Evolutionary conservation across 2,329 filamentous ascomycete genomes (phyloP), one percentile per base, ranked within the genome.

Genomic region (Zymoseptoria brevis): DNA sequence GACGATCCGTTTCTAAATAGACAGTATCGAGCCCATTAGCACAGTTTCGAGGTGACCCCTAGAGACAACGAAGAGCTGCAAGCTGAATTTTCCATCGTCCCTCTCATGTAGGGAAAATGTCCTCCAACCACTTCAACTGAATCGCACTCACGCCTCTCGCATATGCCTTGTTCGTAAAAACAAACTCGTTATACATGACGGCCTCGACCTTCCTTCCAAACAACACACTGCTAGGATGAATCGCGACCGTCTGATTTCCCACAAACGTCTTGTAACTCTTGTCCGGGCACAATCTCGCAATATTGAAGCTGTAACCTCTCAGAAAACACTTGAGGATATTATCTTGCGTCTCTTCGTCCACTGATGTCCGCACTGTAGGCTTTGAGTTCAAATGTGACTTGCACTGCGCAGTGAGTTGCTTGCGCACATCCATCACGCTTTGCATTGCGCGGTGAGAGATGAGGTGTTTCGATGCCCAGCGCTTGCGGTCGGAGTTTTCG

Each of bases 361-460:
- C 21, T 2, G 55, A 58, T 6, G 41, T 45, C 2, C 62, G 52
- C n/a, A 60, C 48, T 1, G 62, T 60, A 3, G 61, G 59, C 22
- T 73, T 59, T 0, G 76, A 66, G 54, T 79, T 79, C 8, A 80
- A 75, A 55, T 76, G 73, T 6, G 35, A 45, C 55, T 76, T 77
- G 66, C 81, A 84, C 67, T 84, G 82, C 3, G 77, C 71, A 19
- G 75, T 76, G n/a, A 85, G 76, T 71, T 86, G 83, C 67, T 85
- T 86, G 57, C 83, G 79, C 53, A 86, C 80, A 62, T 86, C 82
- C 82, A 87, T 84, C 3, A 85, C 83, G 16, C 80, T 81, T 64
- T 83, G 81, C 84, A 87, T 87, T 3, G 84, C 83, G 48, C 84
- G 78, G 64, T 87, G 84, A 1, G 79, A 83, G 9, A 87, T 80